Evolutionary conservation across 768 basidiomycete genomes (phyloP).

Genomic region (Trametes maxima): DNA sequence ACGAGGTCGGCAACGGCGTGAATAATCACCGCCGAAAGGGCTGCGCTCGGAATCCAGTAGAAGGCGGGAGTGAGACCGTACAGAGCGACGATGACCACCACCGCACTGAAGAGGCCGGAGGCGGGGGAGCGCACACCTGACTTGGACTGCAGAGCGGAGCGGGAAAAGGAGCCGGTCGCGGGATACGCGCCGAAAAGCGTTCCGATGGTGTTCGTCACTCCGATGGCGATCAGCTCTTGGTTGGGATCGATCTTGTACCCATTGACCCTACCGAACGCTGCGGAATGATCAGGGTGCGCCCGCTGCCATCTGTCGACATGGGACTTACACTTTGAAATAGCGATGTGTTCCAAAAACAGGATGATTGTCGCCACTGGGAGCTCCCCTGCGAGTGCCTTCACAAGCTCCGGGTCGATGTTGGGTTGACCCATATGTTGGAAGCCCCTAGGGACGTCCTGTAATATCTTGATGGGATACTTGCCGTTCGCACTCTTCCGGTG

Average conservation of each 20-base stretch:
- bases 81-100: slow-evolving; percentile 89
- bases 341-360: slow-evolving; percentile 90
- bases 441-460: slow-evolving; percentile 82
- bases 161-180: slow-evolving; percentile 96
- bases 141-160: slow-evolving; percentile 91
- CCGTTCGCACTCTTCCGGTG: slow-evolving; percentile 56
- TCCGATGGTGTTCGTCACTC: slow-evolving; percentile 92
- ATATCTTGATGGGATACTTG: slow-evolving; percentile 80
- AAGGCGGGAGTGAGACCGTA: slow-evolving; percentile 93
- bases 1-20: slow-evolving; percentile 88
- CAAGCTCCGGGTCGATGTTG: slow-evolving; percentile 47
- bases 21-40: slow-evolving; percentile 88
- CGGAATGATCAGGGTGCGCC: neutral
- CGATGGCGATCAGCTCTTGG: slow-evolving; percentile 94
- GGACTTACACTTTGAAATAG: slow-evolving; percentile 82
- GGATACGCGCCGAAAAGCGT: slow-evolving; percentile 90
- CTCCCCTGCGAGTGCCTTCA: slow-evolving; percentile 68
- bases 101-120: slow-evolving; percentile 78
- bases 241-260: slow-evolving; percentile 92
- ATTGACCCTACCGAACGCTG: slow-evolving; percentile 91
- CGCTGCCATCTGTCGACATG: neutral
- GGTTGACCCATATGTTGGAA: slow-evolving; percentile 59
- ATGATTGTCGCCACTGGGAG: slow-evolving; percentile 85
- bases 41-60: slow-evolving; percentile 81
- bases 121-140: slow-evolving; percentile 93